phyloP scores from a whole-genome alignment of 352 stramenopile species.

The Pythium rishiriense region DNA sequence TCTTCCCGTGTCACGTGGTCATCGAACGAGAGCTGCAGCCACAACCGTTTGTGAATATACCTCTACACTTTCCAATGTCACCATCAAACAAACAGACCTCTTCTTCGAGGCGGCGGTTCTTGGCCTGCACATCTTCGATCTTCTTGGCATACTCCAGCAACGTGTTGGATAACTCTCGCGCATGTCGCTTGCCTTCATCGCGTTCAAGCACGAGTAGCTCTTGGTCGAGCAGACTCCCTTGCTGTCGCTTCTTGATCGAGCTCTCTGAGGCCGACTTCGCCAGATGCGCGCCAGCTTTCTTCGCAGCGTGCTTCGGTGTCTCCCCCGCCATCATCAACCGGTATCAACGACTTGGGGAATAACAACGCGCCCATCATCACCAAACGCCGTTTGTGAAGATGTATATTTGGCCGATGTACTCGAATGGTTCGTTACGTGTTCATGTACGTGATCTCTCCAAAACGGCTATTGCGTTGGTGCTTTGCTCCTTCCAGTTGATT shows the following conservation, averaged over 20 bases:
- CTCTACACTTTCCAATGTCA: neutral
- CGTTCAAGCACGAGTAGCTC: constrained; percentile 67
- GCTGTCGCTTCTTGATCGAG: constrained; percentile 42
- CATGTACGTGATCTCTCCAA: too few relatives aligned
- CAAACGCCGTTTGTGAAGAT: too few relatives aligned
- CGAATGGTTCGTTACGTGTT: too few relatives aligned
- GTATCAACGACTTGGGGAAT: neutral
- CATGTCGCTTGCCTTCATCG: constrained; percentile 74
- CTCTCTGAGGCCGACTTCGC: constrained; percentile 31
- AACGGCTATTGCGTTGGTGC: too few relatives aligned
- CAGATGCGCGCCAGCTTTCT: constrained; percentile 12
- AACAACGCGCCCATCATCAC: neutral
- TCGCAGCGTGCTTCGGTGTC: constrained; percentile 13
- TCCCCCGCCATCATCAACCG: constrained; percentile 4
- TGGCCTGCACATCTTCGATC: constrained; percentile 72
- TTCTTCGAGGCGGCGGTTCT: constrained; percentile 75
- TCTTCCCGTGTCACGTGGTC: constrained; percentile 64
- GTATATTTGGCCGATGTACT: too few relatives aligned
- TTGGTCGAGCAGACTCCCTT: constrained; percentile 62
- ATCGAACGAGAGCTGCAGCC: constrained; percentile 68
- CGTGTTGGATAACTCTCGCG: constrained; percentile 58
- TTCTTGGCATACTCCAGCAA: constrained; percentile 77
- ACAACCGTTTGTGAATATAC: neutral
- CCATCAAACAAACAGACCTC: constrained; percentile 38
- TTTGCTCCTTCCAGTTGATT: too few relatives aligned